A percentile compares a stretch with the other conserved stretches of the same genome.
phyloP scores from a whole-genome alignment of 2,329 filamentous ascomycete genomes.

The Colletotrichum eleusines region DNA sequence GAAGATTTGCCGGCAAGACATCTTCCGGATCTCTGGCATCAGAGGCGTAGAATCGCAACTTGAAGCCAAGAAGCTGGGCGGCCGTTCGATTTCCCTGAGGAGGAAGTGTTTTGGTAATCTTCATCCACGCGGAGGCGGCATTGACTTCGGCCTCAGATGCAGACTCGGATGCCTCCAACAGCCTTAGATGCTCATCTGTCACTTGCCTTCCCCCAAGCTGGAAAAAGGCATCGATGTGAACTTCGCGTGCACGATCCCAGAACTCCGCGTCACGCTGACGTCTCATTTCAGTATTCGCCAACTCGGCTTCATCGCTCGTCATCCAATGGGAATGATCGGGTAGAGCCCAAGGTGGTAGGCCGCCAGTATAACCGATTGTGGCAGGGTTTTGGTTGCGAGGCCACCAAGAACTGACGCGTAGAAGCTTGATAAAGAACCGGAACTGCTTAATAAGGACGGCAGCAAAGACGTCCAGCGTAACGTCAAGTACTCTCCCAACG shows the following conservation, averaged over 20 bases:
- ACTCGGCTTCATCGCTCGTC: constrained; percentile 77
- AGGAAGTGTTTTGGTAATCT: constrained; percentile 82
- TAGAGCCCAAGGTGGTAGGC: constrained; percentile 87
- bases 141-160: constrained; percentile 63
- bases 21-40: constrained; percentile 80
- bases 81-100: constrained; percentile 90
- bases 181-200: constrained; percentile 67
- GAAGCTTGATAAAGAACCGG: constrained; percentile 92
- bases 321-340: constrained; percentile 75
- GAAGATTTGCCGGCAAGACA: constrained; percentile 88
- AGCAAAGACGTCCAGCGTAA: constrained; percentile 94
- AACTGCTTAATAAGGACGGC: constrained; percentile 93
- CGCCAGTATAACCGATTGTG: constrained; percentile 64
- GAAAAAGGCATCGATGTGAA: constrained; percentile 88
- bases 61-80: constrained; percentile 95
- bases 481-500: constrained; percentile 92
- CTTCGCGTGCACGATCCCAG: constrained; percentile 81
- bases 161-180: constrained; percentile 56
- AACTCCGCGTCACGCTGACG: constrained; percentile 79
- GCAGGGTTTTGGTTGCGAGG: constrained; percentile 70
- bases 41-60: constrained; percentile 93
- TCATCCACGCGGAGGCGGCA: constrained; percentile 79
- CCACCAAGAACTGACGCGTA: constrained; percentile 97
- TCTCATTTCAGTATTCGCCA: constrained; percentile 66
- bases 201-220: constrained; percentile 83